Conservation (phyloP, 176 grass and related monocot genomes). For the Oryza rufipogon region DNA sequence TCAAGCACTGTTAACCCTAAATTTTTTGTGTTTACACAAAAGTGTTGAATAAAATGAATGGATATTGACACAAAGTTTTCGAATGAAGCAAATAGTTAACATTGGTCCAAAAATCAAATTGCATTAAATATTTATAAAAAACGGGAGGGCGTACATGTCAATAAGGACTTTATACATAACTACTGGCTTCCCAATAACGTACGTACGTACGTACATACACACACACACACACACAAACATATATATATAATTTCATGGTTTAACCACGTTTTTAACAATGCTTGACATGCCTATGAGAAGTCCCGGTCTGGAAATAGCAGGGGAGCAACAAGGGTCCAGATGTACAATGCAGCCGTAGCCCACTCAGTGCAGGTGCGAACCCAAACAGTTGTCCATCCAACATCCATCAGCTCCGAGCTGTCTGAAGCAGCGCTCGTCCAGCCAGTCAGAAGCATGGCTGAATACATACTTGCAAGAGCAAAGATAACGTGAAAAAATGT, state of each 20-base stretch:
- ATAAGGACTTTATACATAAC: too few species aligned
- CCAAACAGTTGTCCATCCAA: conserved; percentile 96
- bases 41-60: too few species aligned
- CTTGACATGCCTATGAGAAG: conserved; percentile 52
- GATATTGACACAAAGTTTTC: too few species aligned
- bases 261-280: neutral
- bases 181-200: neutral
- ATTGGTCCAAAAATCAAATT: too few species aligned
- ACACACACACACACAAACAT: neutral
- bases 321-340: conserved; percentile 88
- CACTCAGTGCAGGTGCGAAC: conserved; percentile 91
- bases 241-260: neutral
- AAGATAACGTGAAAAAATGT: conserved; percentile 98
- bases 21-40: too few species aligned
- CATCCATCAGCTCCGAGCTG: conserved; percentile 88
- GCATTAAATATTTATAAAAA: too few species aligned
- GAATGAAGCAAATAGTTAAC: too few species aligned
- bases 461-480: conserved; percentile 96
- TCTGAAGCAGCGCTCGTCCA: conserved; percentile 78
- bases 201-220: too few species aligned
- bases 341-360: conserved; percentile 70
- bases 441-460: conserved; percentile 91
- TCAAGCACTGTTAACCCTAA: too few species aligned
- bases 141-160: too few species aligned
- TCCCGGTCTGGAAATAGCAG: conserved; percentile 78